Percentiles rank a stretch among this genome's conserved stretches.
Conservation (phyloP, 225 moss, liverwort and hornwort species). For the Pseudisothecium myosuroides region DNA sequence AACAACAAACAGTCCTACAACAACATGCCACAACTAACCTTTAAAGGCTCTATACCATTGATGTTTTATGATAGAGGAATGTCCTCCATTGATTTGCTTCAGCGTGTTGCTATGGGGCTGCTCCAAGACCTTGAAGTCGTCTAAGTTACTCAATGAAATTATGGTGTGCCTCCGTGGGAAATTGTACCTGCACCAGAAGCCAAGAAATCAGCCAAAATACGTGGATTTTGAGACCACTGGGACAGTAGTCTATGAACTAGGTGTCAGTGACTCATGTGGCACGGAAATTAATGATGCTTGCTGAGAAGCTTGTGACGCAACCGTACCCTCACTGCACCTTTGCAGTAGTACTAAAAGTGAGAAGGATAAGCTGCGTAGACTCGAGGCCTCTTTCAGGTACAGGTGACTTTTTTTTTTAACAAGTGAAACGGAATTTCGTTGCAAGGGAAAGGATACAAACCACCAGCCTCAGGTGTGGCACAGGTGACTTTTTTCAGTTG, state of each 20-base stretch:
- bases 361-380: background rate
- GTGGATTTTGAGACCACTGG: too few relatives aligned
- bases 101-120: too few relatives aligned
- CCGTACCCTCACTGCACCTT: too few relatives aligned
- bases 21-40: too few relatives aligned
- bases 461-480: too few relatives aligned
- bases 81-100: too few relatives aligned
- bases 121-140: background rate
- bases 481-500: background rate
- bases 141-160: background rate
- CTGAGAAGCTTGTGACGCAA: background rate
- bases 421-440: too few relatives aligned
- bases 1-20: too few relatives aligned
- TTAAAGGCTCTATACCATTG: too few relatives aligned
- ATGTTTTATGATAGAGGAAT: too few relatives aligned
- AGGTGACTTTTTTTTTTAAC: background rate
- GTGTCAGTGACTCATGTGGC: background rate
- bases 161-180: background rate
- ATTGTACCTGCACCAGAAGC: background rate
- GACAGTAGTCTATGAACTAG: too few relatives aligned
- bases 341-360: background rate
- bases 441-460: too few relatives aligned
- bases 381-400: background rate
- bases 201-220: background rate
- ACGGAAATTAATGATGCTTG: background rate